Evolutionary conservation across 495 filamentous ascomycete genomes (phyloP).

Genomic region (Amniculicola lignicola): DNA sequence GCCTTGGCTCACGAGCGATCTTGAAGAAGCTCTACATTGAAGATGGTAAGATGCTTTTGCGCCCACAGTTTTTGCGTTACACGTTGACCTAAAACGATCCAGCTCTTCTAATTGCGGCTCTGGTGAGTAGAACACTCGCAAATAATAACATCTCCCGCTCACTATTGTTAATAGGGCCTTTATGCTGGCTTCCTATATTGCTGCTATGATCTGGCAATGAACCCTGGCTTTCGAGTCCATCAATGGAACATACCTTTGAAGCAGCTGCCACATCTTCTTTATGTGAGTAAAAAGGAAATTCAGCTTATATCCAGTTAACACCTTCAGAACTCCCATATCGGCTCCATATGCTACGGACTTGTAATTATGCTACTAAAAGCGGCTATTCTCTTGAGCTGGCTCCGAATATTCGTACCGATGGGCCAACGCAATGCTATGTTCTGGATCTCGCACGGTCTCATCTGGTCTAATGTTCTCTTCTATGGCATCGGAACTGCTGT

Average conservation of each 20-base stretch:
- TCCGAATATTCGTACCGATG: neutral
- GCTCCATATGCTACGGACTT: neutral
- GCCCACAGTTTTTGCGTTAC: no score
- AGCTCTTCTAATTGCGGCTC: neutral
- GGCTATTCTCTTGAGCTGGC: conserved; percentile 1
- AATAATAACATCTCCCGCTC: neutral
- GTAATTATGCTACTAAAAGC: conserved; percentile 4
- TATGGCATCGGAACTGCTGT: conserved; percentile 2
- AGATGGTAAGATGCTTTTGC: no score
- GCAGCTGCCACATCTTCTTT: neutral
- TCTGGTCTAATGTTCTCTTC: neutral
- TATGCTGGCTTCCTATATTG: neutral
- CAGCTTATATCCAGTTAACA: neutral
- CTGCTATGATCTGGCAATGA: neutral
- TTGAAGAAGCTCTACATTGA: neutral
- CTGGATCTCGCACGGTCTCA: neutral
- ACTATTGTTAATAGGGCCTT: neutral
- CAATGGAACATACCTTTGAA: neutral
- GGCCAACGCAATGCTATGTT: neutral
- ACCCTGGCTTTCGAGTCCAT: neutral
- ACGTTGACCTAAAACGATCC: no score
- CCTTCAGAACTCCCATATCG: neutral
- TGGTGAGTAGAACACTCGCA: neutral
- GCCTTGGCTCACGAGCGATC: neutral
- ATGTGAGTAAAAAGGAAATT: neutral